Evolutionary conservation across 208 protist genomes (phyloP), one percentile per base, ranked within the genome.

Genomic region (Novymonas esmeraldas): DNA sequence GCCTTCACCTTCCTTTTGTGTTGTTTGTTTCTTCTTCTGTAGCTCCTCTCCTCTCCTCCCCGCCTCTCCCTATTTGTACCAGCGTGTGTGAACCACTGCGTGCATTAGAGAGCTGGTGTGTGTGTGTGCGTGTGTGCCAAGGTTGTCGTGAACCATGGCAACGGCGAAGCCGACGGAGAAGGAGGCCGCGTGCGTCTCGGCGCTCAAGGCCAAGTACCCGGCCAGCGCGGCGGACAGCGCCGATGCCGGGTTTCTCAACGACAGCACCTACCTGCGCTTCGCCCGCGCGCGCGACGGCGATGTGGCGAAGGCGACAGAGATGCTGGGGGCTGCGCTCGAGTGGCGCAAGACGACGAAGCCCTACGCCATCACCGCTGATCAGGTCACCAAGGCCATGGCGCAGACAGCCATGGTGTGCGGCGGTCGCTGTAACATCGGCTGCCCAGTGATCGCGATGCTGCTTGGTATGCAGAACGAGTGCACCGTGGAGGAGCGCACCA

Each of bases 231-330:
- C 81, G 0, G 73, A 70, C 56, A n/a, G 67, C 4, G 64, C 58
- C 4, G 84, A 82, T 42, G 75, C 85, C 41, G 45, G 64, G 45
- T 93, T 90, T 54, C 62, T 93, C 26, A 48, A 33, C 36, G 76
- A 59, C 14, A 77, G 67, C 39, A 90, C 87, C 5, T 90, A 90
- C 54, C 67, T 90, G 0, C 82, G 84, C 72, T 93, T 90, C 55
- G 73, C 82, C 7, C 76, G 84, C 3, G 81, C 82, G 10, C 70
- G 76, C 29, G 67, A 89, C 18, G 73, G 64, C 13, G 44, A 93
- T 60, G 18, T 59, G 6, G 54, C 63, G 13, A 86, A 87, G 54
- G 81, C 87, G 2, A 48, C 49, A 0, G 69, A 66, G 48, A 76
- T 87, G 79, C 69, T 93, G 11, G n/a, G 57, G 42, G 62, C 48